These are phyloP conservation scores for Schizochytrium sp. DNA, from an alignment of 108 stramenopile genomes.

Conservation along the genomic window DNA sequence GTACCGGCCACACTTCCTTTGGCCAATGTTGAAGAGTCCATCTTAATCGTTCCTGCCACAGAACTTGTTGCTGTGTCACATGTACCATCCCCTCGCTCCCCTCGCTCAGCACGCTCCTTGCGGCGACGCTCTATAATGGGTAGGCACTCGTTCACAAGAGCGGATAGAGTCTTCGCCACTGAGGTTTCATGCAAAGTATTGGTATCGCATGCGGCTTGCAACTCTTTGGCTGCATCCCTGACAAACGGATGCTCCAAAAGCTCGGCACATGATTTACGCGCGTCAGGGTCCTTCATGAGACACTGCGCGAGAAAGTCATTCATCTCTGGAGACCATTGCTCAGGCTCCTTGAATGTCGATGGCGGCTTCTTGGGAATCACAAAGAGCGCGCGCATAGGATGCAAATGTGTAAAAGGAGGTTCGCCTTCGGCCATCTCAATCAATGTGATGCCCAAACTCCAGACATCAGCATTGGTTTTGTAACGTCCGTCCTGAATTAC, in stretches of 20 bases:
- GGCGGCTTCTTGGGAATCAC: conserved; percentile 77
- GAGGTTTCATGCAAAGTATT: neutral
- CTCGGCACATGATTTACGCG: conserved; percentile 53
- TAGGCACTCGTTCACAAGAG: conserved; percentile 20
- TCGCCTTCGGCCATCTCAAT: conserved; percentile 98
- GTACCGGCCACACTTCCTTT: neutral
- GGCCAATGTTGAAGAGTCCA: neutral
- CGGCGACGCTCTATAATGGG: conserved; percentile 59
- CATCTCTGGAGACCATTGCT: conserved; percentile 73
- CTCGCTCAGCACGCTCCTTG: conserved; percentile 21
- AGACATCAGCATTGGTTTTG: conserved; percentile 86
- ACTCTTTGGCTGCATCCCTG: conserved; percentile 61
- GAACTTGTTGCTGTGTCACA: neutral
- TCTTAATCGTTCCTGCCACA: conserved; percentile 1
- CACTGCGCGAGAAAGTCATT: conserved; percentile 70
- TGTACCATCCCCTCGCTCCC: neutral
- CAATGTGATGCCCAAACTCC: conserved; percentile 94
- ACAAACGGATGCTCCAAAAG: conserved; percentile 68
- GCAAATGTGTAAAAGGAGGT: conserved; percentile 94
- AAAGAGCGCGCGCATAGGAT: conserved; percentile 85
- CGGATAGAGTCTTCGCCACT: neutral
- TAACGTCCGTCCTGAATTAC: conserved; percentile 71
- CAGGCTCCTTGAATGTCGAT: conserved; percentile 74
- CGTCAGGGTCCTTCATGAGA: conserved; percentile 68
- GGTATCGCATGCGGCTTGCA: conserved; percentile 39